A percentile compares a stretch with the other conserved stretches of the same genome.
These are phyloP conservation scores for Coemansia sp. DNA, from an alignment of 192 early-diverging fungal species.

Conservation along the genomic window DNA sequence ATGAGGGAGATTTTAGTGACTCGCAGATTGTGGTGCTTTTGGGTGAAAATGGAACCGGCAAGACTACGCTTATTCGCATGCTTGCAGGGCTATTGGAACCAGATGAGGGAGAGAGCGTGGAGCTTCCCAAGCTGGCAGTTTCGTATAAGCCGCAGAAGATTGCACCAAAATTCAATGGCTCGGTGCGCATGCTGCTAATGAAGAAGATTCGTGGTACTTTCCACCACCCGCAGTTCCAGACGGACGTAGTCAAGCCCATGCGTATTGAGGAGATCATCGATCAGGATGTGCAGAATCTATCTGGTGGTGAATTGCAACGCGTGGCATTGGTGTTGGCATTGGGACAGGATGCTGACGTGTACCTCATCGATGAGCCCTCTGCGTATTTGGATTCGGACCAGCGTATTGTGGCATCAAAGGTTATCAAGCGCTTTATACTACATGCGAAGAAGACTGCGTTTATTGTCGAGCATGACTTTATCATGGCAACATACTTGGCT, in stretches of 20 bases:
- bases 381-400: conserved; percentile 99
- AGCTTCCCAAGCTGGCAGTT: conserved; percentile 83
- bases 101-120: conserved; percentile 70
- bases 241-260: conserved; percentile 93
- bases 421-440: conserved; percentile 97
- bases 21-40: conserved; percentile 98
- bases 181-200: conserved; percentile 89
- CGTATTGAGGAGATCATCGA: conserved; percentile 92
- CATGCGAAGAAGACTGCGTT: conserved; percentile 97
- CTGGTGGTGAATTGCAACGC: conserved; percentile 99
- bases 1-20: conserved; percentile 87
- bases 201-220: conserved; percentile 83
- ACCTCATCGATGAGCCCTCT: conserved; percentile 96
- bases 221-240: conserved; percentile 93
- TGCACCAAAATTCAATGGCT: conserved; percentile 87
- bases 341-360: conserved; percentile 91
- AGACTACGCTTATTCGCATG: conserved; percentile 95
- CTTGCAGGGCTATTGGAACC: conserved; percentile 80
- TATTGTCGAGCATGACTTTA: conserved; percentile 99
- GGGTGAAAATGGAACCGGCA: conserved; percentile 97
- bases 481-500: conserved; percentile 98
- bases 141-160: conserved; percentile 99
- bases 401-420: conserved; percentile 97
- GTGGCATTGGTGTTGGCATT: conserved; percentile 91
- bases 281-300: conserved; percentile 80